These are phyloP conservation scores for Phellopilus nigrolimitatus DNA, from an alignment of 1,284 basidiomycete species.

Conservation along the genomic window DNA sequence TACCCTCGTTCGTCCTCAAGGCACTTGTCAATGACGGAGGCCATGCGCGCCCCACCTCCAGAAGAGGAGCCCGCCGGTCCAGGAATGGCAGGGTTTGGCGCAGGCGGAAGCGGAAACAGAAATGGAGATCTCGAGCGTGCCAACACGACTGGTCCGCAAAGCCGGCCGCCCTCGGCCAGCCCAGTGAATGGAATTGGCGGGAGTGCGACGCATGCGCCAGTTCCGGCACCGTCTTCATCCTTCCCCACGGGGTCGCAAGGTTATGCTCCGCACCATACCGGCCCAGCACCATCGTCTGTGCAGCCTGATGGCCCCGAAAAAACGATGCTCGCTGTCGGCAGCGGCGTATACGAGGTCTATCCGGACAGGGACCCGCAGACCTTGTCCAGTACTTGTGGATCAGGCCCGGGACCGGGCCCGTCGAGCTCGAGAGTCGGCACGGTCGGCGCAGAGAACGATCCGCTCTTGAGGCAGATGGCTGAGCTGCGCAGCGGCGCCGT, in stretches of 20 bases:
- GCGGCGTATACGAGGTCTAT: conserved; percentile 62
- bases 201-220: too few relatives aligned
- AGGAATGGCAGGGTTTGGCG: conserved; percentile 67
- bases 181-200: conserved; percentile 26
- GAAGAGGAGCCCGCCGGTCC: conserved; percentile 39
- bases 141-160: conserved; percentile 30
- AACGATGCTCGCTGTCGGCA: conserved; percentile 65
- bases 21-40: conserved; percentile 30
- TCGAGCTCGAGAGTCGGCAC: conserved; percentile 32
- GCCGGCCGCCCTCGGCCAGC: conserved; percentile 28
- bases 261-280: conserved; percentile 3
- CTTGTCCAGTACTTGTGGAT: conserved; percentile 2
- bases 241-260: neutral
- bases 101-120: conserved; percentile 38
- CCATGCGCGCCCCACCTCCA: conserved; percentile 31
- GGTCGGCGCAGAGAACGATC: conserved; percentile 53
- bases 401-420: conserved; percentile 19
- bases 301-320: conserved; percentile 35
- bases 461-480: conserved; percentile 68
- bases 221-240: conserved; percentile 8
- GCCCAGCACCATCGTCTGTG: neutral
- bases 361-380: conserved; percentile 50
- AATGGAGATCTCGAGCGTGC: conserved; percentile 24
- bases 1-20: conserved; percentile 58
- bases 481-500: conserved; percentile 37